These are phyloP conservation scores for Teunomyces atbi DNA, from an alignment of 805 yeast species.

Conservation along the genomic window DNA sequence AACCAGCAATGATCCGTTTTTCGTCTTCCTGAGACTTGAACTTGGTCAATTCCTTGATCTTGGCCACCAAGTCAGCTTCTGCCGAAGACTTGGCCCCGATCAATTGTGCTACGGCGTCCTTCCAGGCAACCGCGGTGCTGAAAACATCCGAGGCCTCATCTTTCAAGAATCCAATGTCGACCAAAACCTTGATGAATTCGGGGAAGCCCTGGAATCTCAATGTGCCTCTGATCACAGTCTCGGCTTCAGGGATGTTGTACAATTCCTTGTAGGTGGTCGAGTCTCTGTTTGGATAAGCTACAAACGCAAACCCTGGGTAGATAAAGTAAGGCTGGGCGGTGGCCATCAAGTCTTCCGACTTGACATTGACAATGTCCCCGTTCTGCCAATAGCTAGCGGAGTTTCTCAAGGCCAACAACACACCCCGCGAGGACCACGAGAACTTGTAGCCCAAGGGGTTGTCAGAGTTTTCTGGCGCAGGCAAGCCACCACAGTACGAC, in stretches of 20 bases:
- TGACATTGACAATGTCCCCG: slow-evolving; percentile 76
- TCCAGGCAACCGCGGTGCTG: slow-evolving; percentile 70
- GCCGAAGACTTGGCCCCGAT: slow-evolving; percentile 70
- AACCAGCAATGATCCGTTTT: slow-evolving; percentile 82
- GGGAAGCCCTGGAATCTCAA: slow-evolving; percentile 98
- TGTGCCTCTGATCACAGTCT: slow-evolving; percentile 95
- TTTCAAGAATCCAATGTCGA: slow-evolving; percentile 87
- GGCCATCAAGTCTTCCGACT: slow-evolving; percentile 91
- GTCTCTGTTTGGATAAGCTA: slow-evolving; percentile 97
- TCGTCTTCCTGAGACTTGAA: slow-evolving; percentile 82
- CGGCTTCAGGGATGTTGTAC: slow-evolving; percentile 95
- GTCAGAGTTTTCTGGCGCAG: slow-evolving; percentile 96
- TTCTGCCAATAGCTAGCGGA: slow-evolving; percentile 85
- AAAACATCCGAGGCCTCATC: slow-evolving; percentile 69
- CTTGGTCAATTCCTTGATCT: slow-evolving; percentile 72
- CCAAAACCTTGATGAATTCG: slow-evolving; percentile 91
- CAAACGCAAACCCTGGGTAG: slow-evolving; percentile 93
- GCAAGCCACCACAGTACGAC: slow-evolving; percentile 98
- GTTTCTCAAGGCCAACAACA: slow-evolving; percentile 91
- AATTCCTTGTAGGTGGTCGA: slow-evolving; percentile 91
- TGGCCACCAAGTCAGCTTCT: slow-evolving; percentile 71
- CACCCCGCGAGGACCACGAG: slow-evolving; percentile 99
- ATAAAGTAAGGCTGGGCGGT: slow-evolving; percentile 93
- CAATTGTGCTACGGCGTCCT: slow-evolving; percentile 74
- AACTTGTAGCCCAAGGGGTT: slow-evolving; percentile 98